Evolutionary conservation across 768 basidiomycete genomes (phyloP).

Genomic region (Leucocoprinus birnbaumii): DNA sequence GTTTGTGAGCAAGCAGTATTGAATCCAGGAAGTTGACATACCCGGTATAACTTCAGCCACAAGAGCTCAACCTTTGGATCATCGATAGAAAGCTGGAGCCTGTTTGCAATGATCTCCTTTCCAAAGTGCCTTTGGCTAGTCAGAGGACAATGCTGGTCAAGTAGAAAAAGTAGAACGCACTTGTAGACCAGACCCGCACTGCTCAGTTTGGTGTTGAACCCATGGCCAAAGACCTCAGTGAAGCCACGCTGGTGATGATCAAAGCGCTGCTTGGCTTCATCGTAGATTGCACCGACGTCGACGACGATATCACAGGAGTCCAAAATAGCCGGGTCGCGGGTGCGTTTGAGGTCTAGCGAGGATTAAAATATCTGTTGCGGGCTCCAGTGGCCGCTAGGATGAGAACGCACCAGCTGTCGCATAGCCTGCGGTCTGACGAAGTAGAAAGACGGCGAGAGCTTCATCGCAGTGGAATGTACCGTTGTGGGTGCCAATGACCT

Average conservation of each 20-base stretch:
- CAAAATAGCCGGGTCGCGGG: slow-evolving; percentile 67
- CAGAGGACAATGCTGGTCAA: not conserved
- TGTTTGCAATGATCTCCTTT: slow-evolving; percentile 73
- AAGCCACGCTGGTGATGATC: slow-evolving; percentile 98
- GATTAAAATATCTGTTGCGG: not conserved
- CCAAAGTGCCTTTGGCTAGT: slow-evolving; percentile 73
- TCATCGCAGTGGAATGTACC: slow-evolving; percentile 98
- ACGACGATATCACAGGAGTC: slow-evolving; percentile 91
- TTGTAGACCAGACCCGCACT: slow-evolving; percentile 96
- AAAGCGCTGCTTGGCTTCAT: slow-evolving; percentile 72
- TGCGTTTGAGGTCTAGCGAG: slow-evolving; percentile 61
- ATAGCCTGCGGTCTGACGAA: slow-evolving; percentile 76
- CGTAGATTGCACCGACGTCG: slow-evolving; percentile 93
- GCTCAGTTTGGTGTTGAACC: slow-evolving; percentile 84
- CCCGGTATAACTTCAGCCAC: slow-evolving; percentile 90
- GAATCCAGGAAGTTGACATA: slow-evolving; percentile 21
- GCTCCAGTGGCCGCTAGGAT: slow-evolving; percentile 1
- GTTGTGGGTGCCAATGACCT: slow-evolving; percentile 92
- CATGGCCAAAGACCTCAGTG: slow-evolving; percentile 83
- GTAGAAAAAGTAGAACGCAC: slow-evolving; percentile 38
- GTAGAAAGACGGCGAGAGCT: slow-evolving; percentile 88
- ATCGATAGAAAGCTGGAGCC: slow-evolving; percentile 43
- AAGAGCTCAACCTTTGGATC: slow-evolving; percentile 69
- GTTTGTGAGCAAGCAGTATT: not conserved
- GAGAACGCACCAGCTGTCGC: slow-evolving; percentile 59